phyloP scores from a whole-genome alignment of 2,329 filamentous ascomycete species.

The Alternaria hordeiaustralica region DNA sequence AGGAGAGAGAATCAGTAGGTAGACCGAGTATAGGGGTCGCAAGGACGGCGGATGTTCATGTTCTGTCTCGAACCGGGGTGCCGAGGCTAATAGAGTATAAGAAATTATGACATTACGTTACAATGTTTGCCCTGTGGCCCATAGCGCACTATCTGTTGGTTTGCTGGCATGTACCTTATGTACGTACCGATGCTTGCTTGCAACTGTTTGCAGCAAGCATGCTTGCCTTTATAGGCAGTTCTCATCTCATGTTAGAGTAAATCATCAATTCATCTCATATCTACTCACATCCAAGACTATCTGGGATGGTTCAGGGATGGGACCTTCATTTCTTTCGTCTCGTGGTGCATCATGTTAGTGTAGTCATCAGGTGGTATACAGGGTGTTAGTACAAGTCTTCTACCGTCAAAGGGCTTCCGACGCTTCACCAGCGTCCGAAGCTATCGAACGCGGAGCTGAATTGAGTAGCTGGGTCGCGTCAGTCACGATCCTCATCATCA shows the following conservation, averaged over 20 bases:
- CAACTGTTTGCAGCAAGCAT: not conserved
- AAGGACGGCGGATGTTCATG: constrained; percentile 2
- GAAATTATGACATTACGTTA: constrained; percentile 5
- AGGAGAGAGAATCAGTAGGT: constrained; percentile 1
- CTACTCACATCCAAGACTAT: not conserved
- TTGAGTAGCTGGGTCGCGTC: constrained; percentile 4
- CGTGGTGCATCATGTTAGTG: not conserved
- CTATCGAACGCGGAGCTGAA: constrained; percentile 18
- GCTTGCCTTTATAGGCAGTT: not conserved
- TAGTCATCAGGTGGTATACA: not conserved
- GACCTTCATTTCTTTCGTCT: not conserved
- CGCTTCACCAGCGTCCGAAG: constrained; percentile 17
- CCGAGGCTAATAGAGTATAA: constrained; percentile 8
- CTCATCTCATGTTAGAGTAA: not conserved
- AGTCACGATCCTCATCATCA: not conserved
- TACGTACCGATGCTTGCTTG: not conserved
- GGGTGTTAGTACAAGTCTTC: not conserved
- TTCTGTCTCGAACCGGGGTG: not conserved
- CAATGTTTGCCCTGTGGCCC: not conserved
- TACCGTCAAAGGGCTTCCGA: not conserved
- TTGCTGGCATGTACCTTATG: not conserved
- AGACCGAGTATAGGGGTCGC: constrained; percentile 5
- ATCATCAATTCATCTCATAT: not conserved
- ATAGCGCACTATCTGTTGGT: not conserved
- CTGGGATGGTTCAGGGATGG: not conserved